These are phyloP conservation scores for Cenchrus fungigraminus DNA, from an alignment of 176 grass and related monocot genomes.

Conservation along the genomic window DNA sequence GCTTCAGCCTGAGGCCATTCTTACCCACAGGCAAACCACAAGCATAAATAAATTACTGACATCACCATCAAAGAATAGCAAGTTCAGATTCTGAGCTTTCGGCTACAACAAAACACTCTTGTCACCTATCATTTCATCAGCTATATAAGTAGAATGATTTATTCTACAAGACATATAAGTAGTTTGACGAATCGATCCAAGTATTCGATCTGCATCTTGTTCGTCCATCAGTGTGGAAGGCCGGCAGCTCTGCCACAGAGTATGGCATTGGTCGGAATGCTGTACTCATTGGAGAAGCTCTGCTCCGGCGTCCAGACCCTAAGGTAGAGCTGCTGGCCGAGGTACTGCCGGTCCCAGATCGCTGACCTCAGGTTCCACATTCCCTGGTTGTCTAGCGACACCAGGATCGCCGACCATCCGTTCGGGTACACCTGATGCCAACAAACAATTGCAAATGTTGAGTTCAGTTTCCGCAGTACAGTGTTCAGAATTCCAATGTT, in stretches of 20 bases:
- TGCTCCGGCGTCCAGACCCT: constrained; percentile 76
- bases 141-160: constrained; percentile 34
- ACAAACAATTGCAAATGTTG: neutral
- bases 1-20: neutral
- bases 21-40: constrained; percentile 29
- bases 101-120: constrained; percentile 9
- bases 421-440: constrained; percentile 72
- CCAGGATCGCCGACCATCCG: constrained; percentile 91
- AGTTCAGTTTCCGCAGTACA: neutral
- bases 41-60: too few relatives aligned
- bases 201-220: neutral
- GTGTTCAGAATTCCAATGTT: neutral
- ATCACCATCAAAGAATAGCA: constrained; percentile 27
- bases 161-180: constrained; percentile 22
- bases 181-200: neutral
- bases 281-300: constrained; percentile 82
- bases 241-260: constrained; percentile 63
- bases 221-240: constrained; percentile 50
- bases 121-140: neutral
- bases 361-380: constrained; percentile 95
- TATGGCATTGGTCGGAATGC: constrained; percentile 70
- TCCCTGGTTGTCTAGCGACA: constrained; percentile 89
- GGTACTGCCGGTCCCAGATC: constrained; percentile 72
- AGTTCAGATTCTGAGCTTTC: constrained; percentile 7
- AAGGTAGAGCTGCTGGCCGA: constrained; percentile 87